Conservation (phyloP, 2,329 filamentous ascomycete genomes). For the Trichoderma sp. region DNA sequence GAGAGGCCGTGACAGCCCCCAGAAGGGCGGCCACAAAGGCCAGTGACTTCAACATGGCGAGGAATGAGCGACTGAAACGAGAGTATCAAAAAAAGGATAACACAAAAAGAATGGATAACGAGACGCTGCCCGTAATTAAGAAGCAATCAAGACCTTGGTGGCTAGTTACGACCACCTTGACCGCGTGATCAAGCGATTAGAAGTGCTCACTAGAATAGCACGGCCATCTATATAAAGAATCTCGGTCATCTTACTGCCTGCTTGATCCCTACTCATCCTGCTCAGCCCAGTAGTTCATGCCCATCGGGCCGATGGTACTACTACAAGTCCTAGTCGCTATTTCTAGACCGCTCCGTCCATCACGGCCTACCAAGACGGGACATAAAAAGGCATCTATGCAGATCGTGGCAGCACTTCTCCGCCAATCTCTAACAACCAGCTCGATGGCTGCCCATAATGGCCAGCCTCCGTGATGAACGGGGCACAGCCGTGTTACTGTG, state of each 20-base stretch:
- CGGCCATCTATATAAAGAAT: slow-evolving; percentile 6
- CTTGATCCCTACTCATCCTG: background rate
- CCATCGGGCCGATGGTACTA: slow-evolving; percentile 4
- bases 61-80: background rate
- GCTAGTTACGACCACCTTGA: background rate
- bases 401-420: background rate
- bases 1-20: slow-evolving; percentile 23
- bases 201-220: background rate
- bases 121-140: background rate
- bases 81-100: background rate
- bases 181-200: slow-evolving; percentile 2
- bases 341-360: background rate
- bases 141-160: background rate
- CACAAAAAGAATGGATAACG: background rate
- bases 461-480: slow-evolving; percentile 8
- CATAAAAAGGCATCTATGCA: background rate
- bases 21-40: slow-evolving; percentile 20
- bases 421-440: slow-evolving; percentile 4
- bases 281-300: background rate
- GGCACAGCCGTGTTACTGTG: background rate
- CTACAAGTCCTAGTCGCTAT: background rate
- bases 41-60: slow-evolving; percentile 21
- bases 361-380: slow-evolving; percentile 8
- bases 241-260: background rate
- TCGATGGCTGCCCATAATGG: background rate